phyloP scores from a whole-genome alignment of 148 eudicot species.

The Drosera capensis region DNA sequence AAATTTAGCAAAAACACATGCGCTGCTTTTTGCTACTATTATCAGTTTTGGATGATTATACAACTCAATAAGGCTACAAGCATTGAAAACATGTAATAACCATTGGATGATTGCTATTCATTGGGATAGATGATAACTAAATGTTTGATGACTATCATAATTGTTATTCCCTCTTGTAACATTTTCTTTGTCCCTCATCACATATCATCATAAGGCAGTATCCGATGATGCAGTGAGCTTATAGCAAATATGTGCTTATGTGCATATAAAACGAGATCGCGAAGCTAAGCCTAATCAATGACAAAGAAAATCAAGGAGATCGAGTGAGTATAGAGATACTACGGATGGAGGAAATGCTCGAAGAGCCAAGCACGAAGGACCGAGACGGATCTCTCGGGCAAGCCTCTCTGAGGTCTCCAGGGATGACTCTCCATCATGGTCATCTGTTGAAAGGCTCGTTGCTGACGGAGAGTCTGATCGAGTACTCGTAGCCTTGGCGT shows the following conservation, averaged over 20 bases:
- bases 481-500: slow-evolving; percentile 80
- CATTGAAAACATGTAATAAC: too few relatives aligned
- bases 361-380: slow-evolving; percentile 97
- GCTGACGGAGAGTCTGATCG: slow-evolving; percentile 79
- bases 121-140: too few relatives aligned
- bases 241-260: too few relatives aligned
- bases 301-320: slow-evolving; percentile 2
- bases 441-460: slow-evolving; percentile 75
- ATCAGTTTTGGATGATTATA: too few relatives aligned
- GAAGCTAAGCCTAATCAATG: not conserved
- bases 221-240: too few relatives aligned
- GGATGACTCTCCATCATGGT: slow-evolving; percentile 76
- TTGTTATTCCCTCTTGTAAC: too few relatives aligned
- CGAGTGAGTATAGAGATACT: slow-evolving; percentile 4
- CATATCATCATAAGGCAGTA: too few relatives aligned
- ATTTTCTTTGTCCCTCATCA: too few relatives aligned
- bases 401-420: slow-evolving; percentile 90
- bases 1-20: slow-evolving; percentile 12
- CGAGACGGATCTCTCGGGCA: slow-evolving; percentile 86
- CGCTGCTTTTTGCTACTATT: not conserved
- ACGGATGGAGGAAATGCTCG: slow-evolving; percentile 98
- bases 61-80: too few relatives aligned
- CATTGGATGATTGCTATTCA: too few relatives aligned
- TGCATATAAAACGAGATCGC: not conserved
- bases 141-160: too few relatives aligned